Conservation (phyloP, 106 monocot genomes). For the Dioscorea dumetorum region DNA sequence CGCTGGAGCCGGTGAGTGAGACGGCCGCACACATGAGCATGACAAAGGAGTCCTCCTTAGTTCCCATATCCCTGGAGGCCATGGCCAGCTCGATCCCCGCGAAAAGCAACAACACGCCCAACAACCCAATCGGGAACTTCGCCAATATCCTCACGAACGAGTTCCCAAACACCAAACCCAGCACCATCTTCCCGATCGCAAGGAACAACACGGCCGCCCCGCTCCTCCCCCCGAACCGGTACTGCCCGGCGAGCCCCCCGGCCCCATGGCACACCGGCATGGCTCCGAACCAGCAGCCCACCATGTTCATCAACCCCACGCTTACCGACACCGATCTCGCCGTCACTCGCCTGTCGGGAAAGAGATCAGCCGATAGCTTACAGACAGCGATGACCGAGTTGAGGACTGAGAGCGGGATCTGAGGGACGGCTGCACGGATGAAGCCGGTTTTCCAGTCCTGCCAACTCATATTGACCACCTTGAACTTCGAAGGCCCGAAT, state of each 20-base stretch:
- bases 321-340: constrained; percentile 69
- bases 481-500: constrained; percentile 43
- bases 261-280: constrained; percentile 97
- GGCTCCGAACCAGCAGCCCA: constrained; percentile 98
- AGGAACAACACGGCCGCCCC: constrained; percentile 76
- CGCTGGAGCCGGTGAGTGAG: constrained; percentile 73
- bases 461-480: constrained; percentile 32
- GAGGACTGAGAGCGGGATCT: constrained; percentile 75
- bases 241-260: constrained; percentile 95
- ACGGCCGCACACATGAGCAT: constrained; percentile 89
- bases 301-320: constrained; percentile 87
- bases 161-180: constrained; percentile 65
- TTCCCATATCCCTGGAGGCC: constrained; percentile 89
- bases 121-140: constrained; percentile 75
- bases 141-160: constrained; percentile 69
- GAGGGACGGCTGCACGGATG: constrained; percentile 56
- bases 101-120: constrained; percentile 86
- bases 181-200: constrained; percentile 54
- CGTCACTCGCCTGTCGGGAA: constrained; percentile 58
- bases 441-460: constrained; percentile 72
- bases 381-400: constrained; percentile 85
- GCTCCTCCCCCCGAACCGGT: constrained; percentile 85
- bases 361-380: constrained; percentile 80
- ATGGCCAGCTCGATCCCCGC: constrained; percentile 94
- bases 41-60: constrained; percentile 83